Conservation (phyloP, 2,329 filamentous ascomycete genomes). For the Paraphaeosphaeria minitans region DNA sequence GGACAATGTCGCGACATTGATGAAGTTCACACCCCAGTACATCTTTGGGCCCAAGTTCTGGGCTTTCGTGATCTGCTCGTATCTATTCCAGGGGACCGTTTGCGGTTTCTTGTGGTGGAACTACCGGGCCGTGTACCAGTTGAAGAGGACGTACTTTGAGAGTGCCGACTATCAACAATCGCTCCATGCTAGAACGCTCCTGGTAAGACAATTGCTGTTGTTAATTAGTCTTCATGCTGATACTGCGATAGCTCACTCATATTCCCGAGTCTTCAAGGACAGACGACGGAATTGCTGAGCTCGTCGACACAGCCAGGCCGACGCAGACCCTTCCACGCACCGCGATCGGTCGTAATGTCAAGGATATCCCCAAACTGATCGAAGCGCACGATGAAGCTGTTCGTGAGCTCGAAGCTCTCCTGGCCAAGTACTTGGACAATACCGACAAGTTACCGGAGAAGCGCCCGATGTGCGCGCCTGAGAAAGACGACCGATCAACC, state of each 20-base stretch:
- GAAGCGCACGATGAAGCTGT: constrained; percentile 81
- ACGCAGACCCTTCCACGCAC: constrained; percentile 77
- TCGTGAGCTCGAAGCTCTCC: constrained; percentile 75
- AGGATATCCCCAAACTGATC: constrained; percentile 83
- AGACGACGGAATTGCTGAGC: constrained; percentile 85
- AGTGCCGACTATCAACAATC: constrained; percentile 86
- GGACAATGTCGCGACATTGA: constrained; percentile 38
- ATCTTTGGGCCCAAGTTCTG: constrained; percentile 59
- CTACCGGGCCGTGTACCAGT: constrained; percentile 71
- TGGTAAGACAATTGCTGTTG: constrained; percentile 46
- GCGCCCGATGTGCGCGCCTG: constrained; percentile 77
- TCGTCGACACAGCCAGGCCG: constrained; percentile 79
- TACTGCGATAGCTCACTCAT: constrained; percentile 69
- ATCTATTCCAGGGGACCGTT: constrained; percentile 72
- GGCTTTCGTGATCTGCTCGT: constrained; percentile 64
- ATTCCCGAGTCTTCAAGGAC: constrained; percentile 75
- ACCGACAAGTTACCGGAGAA: constrained; percentile 77
- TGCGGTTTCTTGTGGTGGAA: constrained; percentile 87
- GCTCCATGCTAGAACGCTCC: constrained; percentile 71
- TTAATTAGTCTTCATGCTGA: background rate
- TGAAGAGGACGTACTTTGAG: constrained; percentile 80
- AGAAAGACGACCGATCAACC: constrained; percentile 73
- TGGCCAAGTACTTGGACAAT: constrained; percentile 84
- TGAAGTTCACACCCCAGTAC: constrained; percentile 64
- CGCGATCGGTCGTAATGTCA: constrained; percentile 87